Conservation (phyloP, 306 rosid species). For the Lupinus albus region DNA sequence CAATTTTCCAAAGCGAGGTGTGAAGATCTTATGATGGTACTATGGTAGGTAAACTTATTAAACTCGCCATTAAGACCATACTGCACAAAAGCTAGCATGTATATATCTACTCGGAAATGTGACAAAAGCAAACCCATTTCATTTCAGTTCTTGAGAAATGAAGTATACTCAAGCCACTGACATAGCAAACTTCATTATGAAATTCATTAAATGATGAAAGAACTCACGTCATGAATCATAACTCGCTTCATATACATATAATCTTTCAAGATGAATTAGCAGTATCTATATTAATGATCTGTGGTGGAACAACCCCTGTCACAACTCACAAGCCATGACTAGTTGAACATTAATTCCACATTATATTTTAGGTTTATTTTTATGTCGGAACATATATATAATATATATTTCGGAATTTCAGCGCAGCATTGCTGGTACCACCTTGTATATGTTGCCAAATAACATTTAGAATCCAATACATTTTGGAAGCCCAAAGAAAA, state of each 20-base stretch:
- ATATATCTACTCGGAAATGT: background rate
- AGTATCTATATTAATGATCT: slow-evolving; percentile 24
- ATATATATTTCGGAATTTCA: background rate
- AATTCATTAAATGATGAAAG: slow-evolving; percentile 44
- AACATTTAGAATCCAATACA: background rate
- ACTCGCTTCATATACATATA: background rate
- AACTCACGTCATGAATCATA: slow-evolving; percentile 24
- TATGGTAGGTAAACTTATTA: slow-evolving; percentile 33
- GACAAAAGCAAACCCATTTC: too few species aligned
- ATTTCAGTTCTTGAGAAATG: slow-evolving; percentile 5
- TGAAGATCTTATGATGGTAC: background rate
- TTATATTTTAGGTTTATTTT: background rate
- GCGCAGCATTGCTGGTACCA: background rate
- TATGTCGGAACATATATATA: background rate
- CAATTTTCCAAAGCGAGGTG: background rate
- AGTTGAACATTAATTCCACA: slow-evolving; percentile 11
- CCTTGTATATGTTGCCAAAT: background rate
- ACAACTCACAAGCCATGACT: slow-evolving; percentile 4
- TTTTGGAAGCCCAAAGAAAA: background rate
- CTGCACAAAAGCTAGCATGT: background rate
- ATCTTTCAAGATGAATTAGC: slow-evolving; percentile 3
- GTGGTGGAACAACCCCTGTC: slow-evolving; percentile 21
- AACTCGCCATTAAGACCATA: slow-evolving; percentile 7
- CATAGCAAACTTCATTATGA: slow-evolving; percentile 29
- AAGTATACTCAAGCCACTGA: slow-evolving; percentile 32